Percentiles rank a stretch among this genome's conserved stretches.
phyloP scores from a whole-genome alignment of 139 green algal genomes.

The Coelastrella sp. region DNA sequence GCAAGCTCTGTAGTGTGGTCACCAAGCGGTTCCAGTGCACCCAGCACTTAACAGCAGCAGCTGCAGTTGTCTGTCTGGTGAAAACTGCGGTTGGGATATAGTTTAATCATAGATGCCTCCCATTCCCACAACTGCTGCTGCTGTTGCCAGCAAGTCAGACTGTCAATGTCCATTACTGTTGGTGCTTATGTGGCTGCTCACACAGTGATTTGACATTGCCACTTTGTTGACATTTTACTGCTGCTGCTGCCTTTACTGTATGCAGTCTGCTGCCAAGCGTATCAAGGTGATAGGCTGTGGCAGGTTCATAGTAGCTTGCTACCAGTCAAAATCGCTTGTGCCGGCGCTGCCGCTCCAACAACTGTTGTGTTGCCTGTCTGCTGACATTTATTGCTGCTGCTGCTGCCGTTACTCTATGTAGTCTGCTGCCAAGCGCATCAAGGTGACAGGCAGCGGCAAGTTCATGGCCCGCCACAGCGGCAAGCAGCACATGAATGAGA shows the following conservation, averaged over 20 bases:
- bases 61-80: too few species aligned
- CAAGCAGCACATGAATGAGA: conserved; percentile 95
- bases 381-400: neutral
- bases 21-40: too few species aligned
- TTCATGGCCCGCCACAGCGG: conserved; percentile 80
- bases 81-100: too few species aligned
- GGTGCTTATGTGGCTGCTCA: too few species aligned
- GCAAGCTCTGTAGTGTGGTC: too few species aligned
- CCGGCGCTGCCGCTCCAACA: neutral
- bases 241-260: neutral
- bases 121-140: too few species aligned
- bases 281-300: conserved; percentile 87
- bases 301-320: conserved; percentile 89
- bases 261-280: conserved; percentile 87
- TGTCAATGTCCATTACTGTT: too few species aligned
- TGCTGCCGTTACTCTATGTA: conserved; percentile 44
- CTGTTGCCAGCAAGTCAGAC: too few species aligned
- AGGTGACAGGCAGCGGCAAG: conserved; percentile 87
- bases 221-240: neutral
- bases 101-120: too few species aligned
- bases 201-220: too few species aligned
- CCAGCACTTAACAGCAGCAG: too few species aligned
- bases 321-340: neutral
- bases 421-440: conserved; percentile 90
- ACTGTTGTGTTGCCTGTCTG: neutral